Evolutionary conservation across 257 asterid species (phyloP), one percentile per base, ranked within the genome.

Genomic region (Solanum bulbocastanum): DNA sequence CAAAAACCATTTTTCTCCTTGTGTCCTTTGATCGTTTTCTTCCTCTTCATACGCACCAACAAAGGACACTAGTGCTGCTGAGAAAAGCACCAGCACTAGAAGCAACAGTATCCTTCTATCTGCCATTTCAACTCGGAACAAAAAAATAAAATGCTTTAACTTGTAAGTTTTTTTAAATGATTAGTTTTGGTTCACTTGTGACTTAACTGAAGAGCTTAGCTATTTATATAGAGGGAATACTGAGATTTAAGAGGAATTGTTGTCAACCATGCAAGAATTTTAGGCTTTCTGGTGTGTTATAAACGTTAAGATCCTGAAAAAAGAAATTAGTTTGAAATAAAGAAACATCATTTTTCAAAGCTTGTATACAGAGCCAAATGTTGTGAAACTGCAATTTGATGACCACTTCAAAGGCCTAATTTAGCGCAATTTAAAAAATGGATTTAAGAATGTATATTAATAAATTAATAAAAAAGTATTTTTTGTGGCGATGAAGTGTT

Each of bases 231-330:
- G 92, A 90, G 88, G 27, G 88, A 40, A 12, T 83, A 25, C 30
- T 46, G 62, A 42, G 49, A 71, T 20, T 39, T 44, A 58, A 46
- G 25, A 87, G 72, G 42, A 30, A 91, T 95, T 92, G 87, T 93
- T 94, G 97, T 86, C 88, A 18, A 83, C 15, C 98, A 93, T 94
- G 98, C 96, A 95, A n/a, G 91, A 56, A 37, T 15, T 40, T 49
- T 22, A 56, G 89, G 90, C 86, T 83, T n/a, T 83, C 8, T 73
- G 5, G 49, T 73, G 49, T 36, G 4, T n/a, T 72, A 33, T 35
- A 1, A 35, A 73, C 18, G 7, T 36, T 73, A 2, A 73, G 82
- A 73, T 73, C 49, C 9, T 36, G 82, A 73, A 73, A 36, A 73
- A 33, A 35, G 6, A 20, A 7, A 72, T 72, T 73, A 5, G 82